Percentiles rank a stretch among this genome's conserved stretches.
Conservation (phyloP, 2,329 filamentous ascomycete species). For the Aschersonia sp. region DNA sequence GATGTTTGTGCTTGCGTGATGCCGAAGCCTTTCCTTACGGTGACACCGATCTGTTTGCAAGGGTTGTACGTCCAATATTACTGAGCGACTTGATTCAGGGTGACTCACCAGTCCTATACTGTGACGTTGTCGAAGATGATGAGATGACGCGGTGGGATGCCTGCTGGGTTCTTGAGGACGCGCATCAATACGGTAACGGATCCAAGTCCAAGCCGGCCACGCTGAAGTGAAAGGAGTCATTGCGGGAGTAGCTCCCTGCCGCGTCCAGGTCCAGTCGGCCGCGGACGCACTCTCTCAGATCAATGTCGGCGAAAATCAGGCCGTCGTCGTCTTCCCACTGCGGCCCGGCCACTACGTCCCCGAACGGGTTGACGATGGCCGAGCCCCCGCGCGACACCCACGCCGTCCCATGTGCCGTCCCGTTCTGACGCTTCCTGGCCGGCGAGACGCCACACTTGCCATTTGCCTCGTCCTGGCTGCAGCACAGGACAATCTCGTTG, state of each 20-base stretch:
- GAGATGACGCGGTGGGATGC: too few relatives aligned
- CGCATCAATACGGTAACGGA: constrained; percentile 35
- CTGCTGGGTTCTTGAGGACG: neutral
- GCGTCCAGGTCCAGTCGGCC: constrained; percentile 74
- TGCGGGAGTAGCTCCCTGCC: constrained; percentile 71
- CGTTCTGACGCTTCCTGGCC: neutral
- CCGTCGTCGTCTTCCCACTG: constrained; percentile 67
- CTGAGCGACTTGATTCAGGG: too few relatives aligned
- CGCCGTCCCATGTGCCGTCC: constrained; percentile 6
- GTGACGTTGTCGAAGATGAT: too few relatives aligned
- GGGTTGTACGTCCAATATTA: too few relatives aligned
- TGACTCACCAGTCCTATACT: too few relatives aligned
- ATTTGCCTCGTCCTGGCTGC: constrained; percentile 13
- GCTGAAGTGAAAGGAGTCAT: constrained; percentile 46
- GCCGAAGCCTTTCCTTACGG: too few relatives aligned
- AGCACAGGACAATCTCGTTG: constrained; percentile 36
- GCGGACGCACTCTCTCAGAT: constrained; percentile 76
- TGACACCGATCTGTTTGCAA: too few relatives aligned
- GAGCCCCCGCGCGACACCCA: constrained; percentile 66
- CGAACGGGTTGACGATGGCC: constrained; percentile 64
- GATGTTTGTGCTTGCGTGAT: too few relatives aligned
- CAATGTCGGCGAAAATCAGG: constrained; percentile 57
- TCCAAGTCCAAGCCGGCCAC: constrained; percentile 44
- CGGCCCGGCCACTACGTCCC: constrained; percentile 66
- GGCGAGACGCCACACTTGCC: neutral